These are phyloP conservation scores for Botrytis aclada DNA, from an alignment of 2,329 filamentous ascomycete genomes.

Conservation along the genomic window DNA sequence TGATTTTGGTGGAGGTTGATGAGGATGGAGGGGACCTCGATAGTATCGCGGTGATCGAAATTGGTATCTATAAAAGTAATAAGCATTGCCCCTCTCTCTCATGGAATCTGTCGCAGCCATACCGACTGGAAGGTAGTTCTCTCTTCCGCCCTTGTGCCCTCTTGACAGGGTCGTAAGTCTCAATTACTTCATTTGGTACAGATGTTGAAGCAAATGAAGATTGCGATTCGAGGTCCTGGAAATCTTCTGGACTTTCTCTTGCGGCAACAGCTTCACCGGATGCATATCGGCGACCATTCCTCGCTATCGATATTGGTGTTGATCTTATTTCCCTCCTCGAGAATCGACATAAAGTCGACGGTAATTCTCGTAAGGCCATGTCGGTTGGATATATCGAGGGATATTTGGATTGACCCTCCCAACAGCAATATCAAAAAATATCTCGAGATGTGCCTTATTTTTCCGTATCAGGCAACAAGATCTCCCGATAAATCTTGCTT, in stretches of 20 bases:
- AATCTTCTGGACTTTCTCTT: conserved; percentile 30
- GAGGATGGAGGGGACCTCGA: conserved; percentile 86
- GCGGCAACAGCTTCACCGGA: conserved; percentile 31
- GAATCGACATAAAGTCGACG: conserved; percentile 33
- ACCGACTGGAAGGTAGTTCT: conserved; percentile 43
- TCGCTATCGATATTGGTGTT: conserved; percentile 9
- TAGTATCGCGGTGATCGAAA: conserved; percentile 93
- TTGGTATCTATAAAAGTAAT: conserved; percentile 67
- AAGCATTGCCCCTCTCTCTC: conserved; percentile 17
- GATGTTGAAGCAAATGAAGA: conserved; percentile 43
- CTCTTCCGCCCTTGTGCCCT: conserved; percentile 42
- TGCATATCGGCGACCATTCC: conserved; percentile 32
- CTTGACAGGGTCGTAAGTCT: conserved; percentile 48
- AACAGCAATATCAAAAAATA: conserved; percentile 8
- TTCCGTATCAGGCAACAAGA: background rate
- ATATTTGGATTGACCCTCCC: background rate
- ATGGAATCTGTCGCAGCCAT: conserved; percentile 22
- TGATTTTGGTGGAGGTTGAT: conserved; percentile 82
- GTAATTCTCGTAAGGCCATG: conserved; percentile 38
- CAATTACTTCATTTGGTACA: conserved; percentile 39
- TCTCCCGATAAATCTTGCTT: background rate
- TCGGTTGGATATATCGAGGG: conserved; percentile 11
- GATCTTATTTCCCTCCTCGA: conserved; percentile 29
- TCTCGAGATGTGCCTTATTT: conserved; percentile 3
- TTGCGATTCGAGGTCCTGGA: conserved; percentile 46